Conservation (phyloP, 352 stramenopile genomes). For the Globisporangium takayamanum region DNA sequence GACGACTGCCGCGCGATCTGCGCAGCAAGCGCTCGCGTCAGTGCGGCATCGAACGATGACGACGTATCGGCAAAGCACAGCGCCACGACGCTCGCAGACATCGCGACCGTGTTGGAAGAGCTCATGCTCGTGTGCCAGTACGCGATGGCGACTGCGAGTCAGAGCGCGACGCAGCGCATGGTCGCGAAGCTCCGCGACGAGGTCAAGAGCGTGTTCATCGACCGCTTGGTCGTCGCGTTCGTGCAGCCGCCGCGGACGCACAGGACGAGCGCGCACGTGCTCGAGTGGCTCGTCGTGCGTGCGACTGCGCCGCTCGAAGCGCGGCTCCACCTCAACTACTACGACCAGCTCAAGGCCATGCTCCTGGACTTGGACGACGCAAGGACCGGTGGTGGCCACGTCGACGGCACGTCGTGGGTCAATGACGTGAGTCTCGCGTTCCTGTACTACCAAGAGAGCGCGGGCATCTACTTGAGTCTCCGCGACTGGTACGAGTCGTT, state of each 20-base stretch:
- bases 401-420: slow-evolving; percentile 24
- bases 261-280: slow-evolving; percentile 1
- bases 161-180: slow-evolving; percentile 32
- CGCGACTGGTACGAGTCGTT: slow-evolving; percentile 69
- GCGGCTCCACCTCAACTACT: slow-evolving; percentile 43
- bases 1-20: slow-evolving; percentile 37
- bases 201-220: slow-evolving; percentile 35
- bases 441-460: slow-evolving; percentile 64
- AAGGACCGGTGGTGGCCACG: neutral
- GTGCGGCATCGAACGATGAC: neutral
- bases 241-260: slow-evolving; percentile 17
- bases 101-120: slow-evolving; percentile 28
- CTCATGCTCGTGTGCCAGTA: slow-evolving; percentile 43
- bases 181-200: slow-evolving; percentile 36
- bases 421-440: slow-evolving; percentile 62
- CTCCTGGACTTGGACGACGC: slow-evolving; percentile 31
- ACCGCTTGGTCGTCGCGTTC: slow-evolving; percentile 31
- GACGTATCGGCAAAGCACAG: neutral
- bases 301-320: slow-evolving; percentile 25
- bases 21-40: too few relatives aligned
- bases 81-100: neutral
- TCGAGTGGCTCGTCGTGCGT: slow-evolving; percentile 23
- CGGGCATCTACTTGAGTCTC: slow-evolving; percentile 50
- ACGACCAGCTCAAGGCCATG: slow-evolving; percentile 45
- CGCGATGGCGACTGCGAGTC: slow-evolving; percentile 15